Evolutionary conservation across 805 yeast species (phyloP), one percentile per base, ranked within the genome.

Genomic region (Schizosaccharomyces octosporus): DNA sequence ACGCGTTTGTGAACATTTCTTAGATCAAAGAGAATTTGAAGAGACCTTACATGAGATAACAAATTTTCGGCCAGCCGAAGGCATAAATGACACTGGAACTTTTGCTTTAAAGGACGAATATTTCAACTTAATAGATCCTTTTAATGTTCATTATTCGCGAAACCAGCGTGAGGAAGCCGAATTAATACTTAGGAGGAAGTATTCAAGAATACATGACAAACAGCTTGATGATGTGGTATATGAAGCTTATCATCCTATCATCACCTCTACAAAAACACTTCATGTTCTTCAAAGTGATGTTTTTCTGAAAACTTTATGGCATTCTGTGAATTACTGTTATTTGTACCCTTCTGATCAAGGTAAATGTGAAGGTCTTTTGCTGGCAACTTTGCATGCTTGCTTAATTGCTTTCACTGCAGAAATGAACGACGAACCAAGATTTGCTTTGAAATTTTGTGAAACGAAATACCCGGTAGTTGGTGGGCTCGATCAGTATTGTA

Each of bases 101-200:
- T 90, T 85, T 70, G 74, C 80, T 32, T 75, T 93, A 63, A 87
- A 85, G 67, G 76, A 78, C 2, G 76, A 80, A 60, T 72, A 73
- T 36, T 75, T 72, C 62, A 74, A 73, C 1, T 72, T 76, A 32
- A 78, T 89, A 55, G 93, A 90, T 69, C 95, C 97, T 0, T 89
- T 80, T 67, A 90, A 83, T 68, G 76, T 85, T 63, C 88, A 87
- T 66, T 84, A 84, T 66, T 75, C 84, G 0, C 73, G 90, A 0
- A 87, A 87, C 66, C 82, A 81, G 61, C 79, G 90, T 62, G 96
- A 87, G 62, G 96, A 87, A 63, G 90, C 95, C 5, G 83, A 85
- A 62, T 78, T 76, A 57, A 72, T 81, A 4, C 72, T 85, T 39
- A 81, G 82, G 65, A 79, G 13, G 15, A 21, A 29, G n/a, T 51